A percentile compares a stretch with the other conserved stretches of the same genome.
Conservation (phyloP, 257 asterid species). For the Solanum etuberosum region DNA sequence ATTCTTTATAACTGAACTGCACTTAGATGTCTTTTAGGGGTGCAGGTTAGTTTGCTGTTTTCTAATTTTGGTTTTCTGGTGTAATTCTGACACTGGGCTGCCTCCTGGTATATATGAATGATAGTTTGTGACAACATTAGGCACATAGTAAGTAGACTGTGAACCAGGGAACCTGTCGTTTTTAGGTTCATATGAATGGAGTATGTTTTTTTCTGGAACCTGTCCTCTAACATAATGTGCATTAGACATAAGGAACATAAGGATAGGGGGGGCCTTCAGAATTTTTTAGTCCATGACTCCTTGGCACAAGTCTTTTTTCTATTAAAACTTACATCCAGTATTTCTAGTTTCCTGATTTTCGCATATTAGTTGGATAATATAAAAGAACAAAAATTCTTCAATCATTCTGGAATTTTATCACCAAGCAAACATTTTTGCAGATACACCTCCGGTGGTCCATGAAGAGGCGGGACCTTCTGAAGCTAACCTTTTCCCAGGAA, state of each 20-base stretch:
- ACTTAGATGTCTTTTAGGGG: not conserved
- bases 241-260: not conserved
- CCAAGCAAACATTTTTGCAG: constrained; percentile 14
- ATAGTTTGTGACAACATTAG: not conserved
- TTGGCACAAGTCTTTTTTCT: not conserved
- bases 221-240: not conserved
- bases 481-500: constrained; percentile 39
- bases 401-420: not conserved
- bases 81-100: not conserved
- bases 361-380: not conserved
- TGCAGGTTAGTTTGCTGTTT: not conserved
- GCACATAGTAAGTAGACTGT: not conserved
- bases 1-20: not conserved
- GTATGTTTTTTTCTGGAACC: not conserved
- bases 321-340: not conserved
- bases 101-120: not conserved
- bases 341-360: not conserved
- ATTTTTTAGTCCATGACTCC: not conserved
- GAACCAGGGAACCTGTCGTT: not conserved
- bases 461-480: constrained; percentile 55
- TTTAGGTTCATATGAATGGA: not conserved
- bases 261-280: not conserved
- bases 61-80: not conserved
- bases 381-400: not conserved
- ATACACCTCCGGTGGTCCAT: constrained; percentile 21